Conservation (phyloP, 2,329 filamentous ascomycete genomes). For the Bertia moriformis region DNA sequence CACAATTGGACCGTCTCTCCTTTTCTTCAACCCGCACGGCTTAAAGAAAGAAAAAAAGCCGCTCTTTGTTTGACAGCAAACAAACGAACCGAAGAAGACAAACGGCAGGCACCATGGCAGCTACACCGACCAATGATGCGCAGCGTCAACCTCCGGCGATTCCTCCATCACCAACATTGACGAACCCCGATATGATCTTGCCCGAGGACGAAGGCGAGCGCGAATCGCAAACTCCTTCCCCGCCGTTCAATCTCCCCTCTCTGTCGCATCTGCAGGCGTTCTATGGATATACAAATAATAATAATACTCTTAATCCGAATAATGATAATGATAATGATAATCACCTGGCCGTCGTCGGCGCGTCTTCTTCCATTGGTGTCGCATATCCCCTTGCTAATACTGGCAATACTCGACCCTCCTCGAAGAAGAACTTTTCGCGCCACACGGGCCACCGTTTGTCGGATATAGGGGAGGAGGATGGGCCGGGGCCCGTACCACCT, state of each 20-base stretch:
- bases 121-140: too few relatives aligned
- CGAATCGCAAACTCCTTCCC: slow-evolving; percentile 25
- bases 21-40: too few relatives aligned
- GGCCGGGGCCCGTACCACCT: slow-evolving; percentile 4
- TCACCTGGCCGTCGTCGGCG: not conserved
- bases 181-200: slow-evolving; percentile 56
- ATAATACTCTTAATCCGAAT: not conserved
- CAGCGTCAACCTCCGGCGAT: too few relatives aligned
- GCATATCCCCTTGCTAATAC: too few relatives aligned
- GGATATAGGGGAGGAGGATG: slow-evolving; percentile 11
- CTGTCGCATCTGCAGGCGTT: not conserved
- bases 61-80: too few relatives aligned
- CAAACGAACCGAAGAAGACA: too few relatives aligned
- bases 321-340: not conserved
- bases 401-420: not conserved
- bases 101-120: too few relatives aligned
- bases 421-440: slow-evolving; percentile 8
- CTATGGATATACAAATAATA: too few relatives aligned
- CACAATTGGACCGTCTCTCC: too few relatives aligned
- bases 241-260: slow-evolving; percentile 7
- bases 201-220: slow-evolving; percentile 30
- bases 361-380: too few relatives aligned
- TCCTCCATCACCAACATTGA: slow-evolving; percentile 11
- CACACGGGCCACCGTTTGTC: not conserved
- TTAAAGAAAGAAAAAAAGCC: too few relatives aligned